phyloP scores from a whole-genome alignment of 768 basidiomycete genomes.

The Hydnomerulius pinastri region DNA sequence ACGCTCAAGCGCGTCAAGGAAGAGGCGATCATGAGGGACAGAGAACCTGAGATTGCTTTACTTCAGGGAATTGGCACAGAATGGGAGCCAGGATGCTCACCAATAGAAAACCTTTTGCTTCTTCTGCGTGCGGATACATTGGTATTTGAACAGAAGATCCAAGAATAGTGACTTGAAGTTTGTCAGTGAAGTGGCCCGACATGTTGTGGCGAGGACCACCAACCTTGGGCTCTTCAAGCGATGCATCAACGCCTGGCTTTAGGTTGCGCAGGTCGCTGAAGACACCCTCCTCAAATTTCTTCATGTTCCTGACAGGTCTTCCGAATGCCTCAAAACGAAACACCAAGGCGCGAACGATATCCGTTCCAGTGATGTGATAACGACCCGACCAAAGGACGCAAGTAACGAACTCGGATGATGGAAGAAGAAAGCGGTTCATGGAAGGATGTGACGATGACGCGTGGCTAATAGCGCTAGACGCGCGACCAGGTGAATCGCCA shows the following conservation, averaged over 20 bases:
- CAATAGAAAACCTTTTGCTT: slow-evolving; percentile 99
- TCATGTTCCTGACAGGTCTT: slow-evolving; percentile 87
- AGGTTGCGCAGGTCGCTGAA: slow-evolving; percentile 92
- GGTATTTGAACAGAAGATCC: slow-evolving; percentile 92
- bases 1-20: slow-evolving; percentile 94
- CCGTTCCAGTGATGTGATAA: slow-evolving; percentile 95
- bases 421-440: slow-evolving; percentile 85
- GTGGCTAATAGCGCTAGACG: slow-evolving; percentile 34
- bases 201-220: slow-evolving; percentile 24
- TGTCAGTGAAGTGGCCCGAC: not conserved
- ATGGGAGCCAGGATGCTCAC: slow-evolving; percentile 43
- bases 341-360: slow-evolving; percentile 93
- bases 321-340: slow-evolving; percentile 94
- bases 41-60: slow-evolving; percentile 68
- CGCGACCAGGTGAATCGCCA: slow-evolving; percentile 15
- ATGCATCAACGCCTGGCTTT: slow-evolving; percentile 91
- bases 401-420: slow-evolving; percentile 83
- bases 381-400: slow-evolving; percentile 92
- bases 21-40: slow-evolving; percentile 94
- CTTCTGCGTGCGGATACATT: slow-evolving; percentile 97
- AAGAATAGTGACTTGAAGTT: slow-evolving; percentile 78
- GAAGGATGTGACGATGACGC: slow-evolving; percentile 67
- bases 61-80: not conserved
- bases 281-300: slow-evolving; percentile 97
- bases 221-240: slow-evolving; percentile 95